Evolutionary conservation across 2,329 filamentous ascomycete species (phyloP).

Genomic region (Penicillium glabrum): DNA sequence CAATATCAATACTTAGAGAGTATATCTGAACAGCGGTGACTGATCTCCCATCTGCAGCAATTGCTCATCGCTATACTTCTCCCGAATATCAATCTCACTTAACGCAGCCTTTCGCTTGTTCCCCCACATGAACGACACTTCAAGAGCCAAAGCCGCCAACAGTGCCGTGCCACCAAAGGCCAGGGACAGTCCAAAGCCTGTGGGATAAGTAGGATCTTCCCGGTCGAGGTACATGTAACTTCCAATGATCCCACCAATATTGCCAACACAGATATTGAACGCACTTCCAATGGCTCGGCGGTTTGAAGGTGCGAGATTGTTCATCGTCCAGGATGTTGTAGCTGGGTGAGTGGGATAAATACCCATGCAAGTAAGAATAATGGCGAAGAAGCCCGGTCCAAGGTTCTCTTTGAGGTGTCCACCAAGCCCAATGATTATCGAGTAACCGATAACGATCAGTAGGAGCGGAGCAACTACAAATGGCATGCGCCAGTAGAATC

Average conservation of each 20-base stretch:
- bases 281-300: conserved; percentile 24
- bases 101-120: conserved; percentile 21
- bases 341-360: conserved; percentile 29
- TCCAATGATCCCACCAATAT: conserved; percentile 24
- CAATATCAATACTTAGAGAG: too few species aligned
- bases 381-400: conserved; percentile 23
- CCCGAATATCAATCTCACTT: conserved; percentile 32
- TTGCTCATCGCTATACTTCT: conserved; percentile 23
- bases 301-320: conserved; percentile 25
- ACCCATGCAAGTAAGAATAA: conserved; percentile 23
- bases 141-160: conserved; percentile 19
- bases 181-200: conserved; percentile 22
- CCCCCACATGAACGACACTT: conserved; percentile 16
- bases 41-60: too few species aligned
- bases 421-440: conserved; percentile 23
- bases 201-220: conserved; percentile 20
- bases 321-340: conserved; percentile 25
- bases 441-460: conserved; percentile 15
- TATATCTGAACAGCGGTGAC: too few species aligned
- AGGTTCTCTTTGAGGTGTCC: conserved; percentile 19
- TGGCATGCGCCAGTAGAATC: conserved; percentile 26
- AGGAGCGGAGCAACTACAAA: conserved; percentile 21
- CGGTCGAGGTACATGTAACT: conserved; percentile 27
- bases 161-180: conserved; percentile 17
- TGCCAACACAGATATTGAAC: conserved; percentile 23